These are phyloP conservation scores for Byssothecium circinans DNA, from an alignment of 2,329 filamentous ascomycete genomes.

Conservation along the genomic window DNA sequence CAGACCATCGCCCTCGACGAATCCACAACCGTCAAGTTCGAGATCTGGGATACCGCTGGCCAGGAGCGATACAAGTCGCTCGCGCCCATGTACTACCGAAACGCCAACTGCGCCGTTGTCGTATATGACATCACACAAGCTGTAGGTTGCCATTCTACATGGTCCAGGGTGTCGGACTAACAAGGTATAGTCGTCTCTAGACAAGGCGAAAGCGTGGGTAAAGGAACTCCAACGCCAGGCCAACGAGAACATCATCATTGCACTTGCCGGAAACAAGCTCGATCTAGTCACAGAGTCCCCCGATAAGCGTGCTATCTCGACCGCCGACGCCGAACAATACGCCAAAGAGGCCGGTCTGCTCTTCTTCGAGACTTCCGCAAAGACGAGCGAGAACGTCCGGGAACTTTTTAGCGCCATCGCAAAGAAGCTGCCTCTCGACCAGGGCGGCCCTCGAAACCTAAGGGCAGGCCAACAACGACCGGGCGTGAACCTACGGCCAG, in stretches of 20 bases:
- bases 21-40: conserved; percentile 98
- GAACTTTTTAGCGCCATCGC: conserved; percentile 97
- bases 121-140: conserved; percentile 99
- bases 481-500: conserved; percentile 68
- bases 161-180: conserved; percentile 26
- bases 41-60: conserved; percentile 91
- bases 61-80: conserved; percentile 99
- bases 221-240: conserved; percentile 98
- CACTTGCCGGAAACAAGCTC: conserved; percentile 60
- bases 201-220: conserved; percentile 99
- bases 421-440: conserved; percentile 95
- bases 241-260: conserved; percentile 99
- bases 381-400: conserved; percentile 93
- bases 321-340: conserved; percentile 91
- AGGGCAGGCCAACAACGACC: conserved; percentile 60
- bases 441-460: conserved; percentile 87
- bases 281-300: conserved; percentile 89
- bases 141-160: conserved; percentile 58
- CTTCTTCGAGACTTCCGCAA: conserved; percentile 98
- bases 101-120: conserved; percentile 98
- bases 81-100: conserved; percentile 99
- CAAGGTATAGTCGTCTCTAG: conserved; percentile 75
- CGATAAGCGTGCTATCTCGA: conserved; percentile 89
- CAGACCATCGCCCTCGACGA: conserved; percentile 99
- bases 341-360: conserved; percentile 89